Conservation (phyloP, 371 early-diverging fungal species). For the Nematocida homosporus region DNA sequence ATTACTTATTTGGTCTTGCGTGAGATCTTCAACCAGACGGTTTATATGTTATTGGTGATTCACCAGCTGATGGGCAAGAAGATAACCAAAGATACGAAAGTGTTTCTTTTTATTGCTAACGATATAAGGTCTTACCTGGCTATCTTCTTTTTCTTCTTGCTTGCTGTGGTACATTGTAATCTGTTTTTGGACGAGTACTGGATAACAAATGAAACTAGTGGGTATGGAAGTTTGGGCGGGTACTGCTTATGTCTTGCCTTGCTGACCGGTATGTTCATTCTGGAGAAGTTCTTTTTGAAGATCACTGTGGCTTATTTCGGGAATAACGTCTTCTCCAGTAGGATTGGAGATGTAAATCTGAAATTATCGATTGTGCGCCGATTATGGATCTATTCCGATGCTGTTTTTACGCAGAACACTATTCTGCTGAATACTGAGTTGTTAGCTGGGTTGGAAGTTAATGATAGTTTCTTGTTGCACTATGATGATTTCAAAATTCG, state of each 20-base stretch:
- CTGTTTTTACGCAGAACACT: neutral
- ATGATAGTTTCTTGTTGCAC: slow-evolving; percentile 61
- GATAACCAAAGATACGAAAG: slow-evolving; percentile 22
- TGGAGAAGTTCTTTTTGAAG: slow-evolving; percentile 63
- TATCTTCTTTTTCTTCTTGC: slow-evolving; percentile 52
- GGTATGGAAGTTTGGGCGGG: slow-evolving; percentile 30
- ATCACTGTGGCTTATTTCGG: slow-evolving; percentile 60
- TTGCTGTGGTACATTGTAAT: slow-evolving; percentile 44
- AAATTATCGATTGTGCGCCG: slow-evolving; percentile 66
- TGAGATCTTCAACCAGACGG: slow-evolving; percentile 47
- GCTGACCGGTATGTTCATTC: slow-evolving; percentile 56
- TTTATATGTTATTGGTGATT: slow-evolving; percentile 51
- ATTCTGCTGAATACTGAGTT: slow-evolving; percentile 29
- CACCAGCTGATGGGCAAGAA: slow-evolving; percentile 39
- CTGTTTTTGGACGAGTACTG: slow-evolving; percentile 55
- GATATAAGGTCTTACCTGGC: slow-evolving; percentile 48
- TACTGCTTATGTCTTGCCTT: slow-evolving; percentile 54
- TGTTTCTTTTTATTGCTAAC: slow-evolving; percentile 38
- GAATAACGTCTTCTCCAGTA: slow-evolving; percentile 53
- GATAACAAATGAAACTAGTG: neutral
- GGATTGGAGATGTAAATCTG: slow-evolving; percentile 66
- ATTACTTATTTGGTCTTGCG: slow-evolving; percentile 46
- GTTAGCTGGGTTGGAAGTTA: slow-evolving; percentile 50
- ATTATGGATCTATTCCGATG: slow-evolving; percentile 57
- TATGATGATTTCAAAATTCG: slow-evolving; percentile 58